Evolutionary conservation across 441 rosid species (phyloP).

Genomic region (Pelargonium myrrhifolium): DNA sequence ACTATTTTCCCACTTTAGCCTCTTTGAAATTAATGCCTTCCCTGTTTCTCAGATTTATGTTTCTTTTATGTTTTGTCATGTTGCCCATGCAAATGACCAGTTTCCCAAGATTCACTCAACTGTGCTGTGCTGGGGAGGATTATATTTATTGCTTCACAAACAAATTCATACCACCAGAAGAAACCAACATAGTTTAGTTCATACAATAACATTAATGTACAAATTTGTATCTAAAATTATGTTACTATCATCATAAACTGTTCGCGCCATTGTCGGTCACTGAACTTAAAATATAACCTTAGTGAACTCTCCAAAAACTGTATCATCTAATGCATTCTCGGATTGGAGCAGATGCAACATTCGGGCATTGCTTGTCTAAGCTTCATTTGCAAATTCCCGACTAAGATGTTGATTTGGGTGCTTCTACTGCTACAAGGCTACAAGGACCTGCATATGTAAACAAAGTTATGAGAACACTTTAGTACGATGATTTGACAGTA

Average conservation of each 20-base stretch:
- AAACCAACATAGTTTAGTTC: not conserved
- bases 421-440: not conserved
- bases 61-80: not conserved
- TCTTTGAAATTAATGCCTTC: slow-evolving; percentile 1
- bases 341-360: not conserved
- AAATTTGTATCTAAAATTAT: too few relatives aligned
- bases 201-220: not conserved
- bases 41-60: not conserved
- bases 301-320: not conserved
- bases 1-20: slow-evolving; percentile 3
- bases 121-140: not conserved
- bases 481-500: not conserved
- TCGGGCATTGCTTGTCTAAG: not conserved
- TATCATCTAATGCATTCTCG: not conserved
- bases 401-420: not conserved
- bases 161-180: not conserved
- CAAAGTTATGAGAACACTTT: not conserved
- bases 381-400: not conserved
- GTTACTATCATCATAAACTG: too few relatives aligned
- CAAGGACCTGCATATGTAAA: not conserved
- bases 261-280: not conserved
- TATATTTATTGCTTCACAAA: too few relatives aligned
- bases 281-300: not conserved
- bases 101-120: not conserved
- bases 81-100: not conserved